Conservation (phyloP, 2,329 filamentous ascomycete genomes). For the Blastomyces silverae region DNA sequence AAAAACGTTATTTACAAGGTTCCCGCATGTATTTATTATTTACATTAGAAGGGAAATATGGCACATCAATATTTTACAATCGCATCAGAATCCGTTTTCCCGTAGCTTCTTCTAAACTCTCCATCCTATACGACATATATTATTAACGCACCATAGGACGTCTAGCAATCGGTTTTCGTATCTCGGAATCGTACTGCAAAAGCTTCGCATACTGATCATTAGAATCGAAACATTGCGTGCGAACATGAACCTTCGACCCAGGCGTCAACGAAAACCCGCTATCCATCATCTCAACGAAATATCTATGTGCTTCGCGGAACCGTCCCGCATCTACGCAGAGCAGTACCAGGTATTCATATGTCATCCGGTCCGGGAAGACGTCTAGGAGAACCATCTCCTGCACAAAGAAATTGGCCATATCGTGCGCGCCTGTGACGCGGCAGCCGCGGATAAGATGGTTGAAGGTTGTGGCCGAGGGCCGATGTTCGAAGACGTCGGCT, state of each 20-base stretch:
- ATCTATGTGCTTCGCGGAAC: conserved; percentile 35
- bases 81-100: not conserved
- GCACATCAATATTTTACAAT: not conserved
- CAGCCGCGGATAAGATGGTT: conserved; percentile 54
- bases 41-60: not conserved
- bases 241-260: conserved; percentile 27
- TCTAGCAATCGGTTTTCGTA: conserved; percentile 22
- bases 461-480: conserved; percentile 48
- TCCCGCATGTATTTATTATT: not conserved
- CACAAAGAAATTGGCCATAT: conserved; percentile 55
- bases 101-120: not conserved
- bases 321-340: conserved; percentile 45
- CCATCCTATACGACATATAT: not conserved
- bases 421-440: conserved; percentile 41
- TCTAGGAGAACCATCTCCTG: conserved; percentile 54
- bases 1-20: not conserved
- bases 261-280: conserved; percentile 28
- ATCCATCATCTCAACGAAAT: conserved; percentile 34
- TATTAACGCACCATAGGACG: not conserved
- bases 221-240: conserved; percentile 27
- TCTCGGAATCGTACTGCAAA: conserved; percentile 29
- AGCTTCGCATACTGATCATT: conserved; percentile 29
- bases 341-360: conserved; percentile 57
- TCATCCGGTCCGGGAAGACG: conserved; percentile 50
- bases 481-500: conserved; percentile 45